Conservation (phyloP, 352 stramenopile species). For the Phytophthora megakarya region DNA sequence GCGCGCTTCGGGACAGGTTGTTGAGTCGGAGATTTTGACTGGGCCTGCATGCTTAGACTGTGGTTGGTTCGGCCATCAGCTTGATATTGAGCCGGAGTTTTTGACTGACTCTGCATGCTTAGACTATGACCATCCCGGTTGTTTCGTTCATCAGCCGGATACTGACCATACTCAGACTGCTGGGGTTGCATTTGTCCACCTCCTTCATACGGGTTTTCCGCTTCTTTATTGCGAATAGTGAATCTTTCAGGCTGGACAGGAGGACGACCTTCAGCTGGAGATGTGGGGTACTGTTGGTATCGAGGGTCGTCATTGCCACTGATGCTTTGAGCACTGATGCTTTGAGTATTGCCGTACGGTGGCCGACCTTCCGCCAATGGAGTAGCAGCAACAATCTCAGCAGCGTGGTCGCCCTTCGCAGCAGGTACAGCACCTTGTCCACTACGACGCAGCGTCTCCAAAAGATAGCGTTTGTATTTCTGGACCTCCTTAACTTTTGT, state of each 20-base stretch:
- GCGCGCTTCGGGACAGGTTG: conserved; percentile 51
- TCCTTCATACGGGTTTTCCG: conserved; percentile 19
- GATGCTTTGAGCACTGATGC: conserved; percentile 9
- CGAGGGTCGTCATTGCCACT: conserved; percentile 10
- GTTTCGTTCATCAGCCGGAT: conserved; percentile 12
- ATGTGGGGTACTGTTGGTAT: conserved; percentile 24
- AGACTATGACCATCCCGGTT: conserved; percentile 8
- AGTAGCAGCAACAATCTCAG: background rate
- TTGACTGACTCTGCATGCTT: conserved; percentile 31
- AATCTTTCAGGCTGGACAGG: conserved; percentile 13
- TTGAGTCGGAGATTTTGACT: conserved; percentile 22
- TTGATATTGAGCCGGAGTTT: conserved; percentile 13
- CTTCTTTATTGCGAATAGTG: conserved; percentile 12
- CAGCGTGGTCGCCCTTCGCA: conserved; percentile 4
- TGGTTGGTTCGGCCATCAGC: conserved; percentile 9
- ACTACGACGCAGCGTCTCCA: conserved; percentile 38
- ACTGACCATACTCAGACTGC: conserved; percentile 16
- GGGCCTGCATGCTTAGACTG: conserved; percentile 23
- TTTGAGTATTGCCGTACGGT: conserved; percentile 14
- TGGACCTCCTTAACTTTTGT: conserved; percentile 39
- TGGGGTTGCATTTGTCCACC: conserved; percentile 17
- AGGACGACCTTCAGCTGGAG: conserved; percentile 5
- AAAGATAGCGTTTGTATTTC: conserved; percentile 44
- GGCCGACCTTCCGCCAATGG: conserved; percentile 1
- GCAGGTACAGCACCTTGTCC: conserved; percentile 20